Evolutionary conservation across 495 filamentous ascomycete genomes (phyloP).

Genomic region (Arthonia radiata): DNA sequence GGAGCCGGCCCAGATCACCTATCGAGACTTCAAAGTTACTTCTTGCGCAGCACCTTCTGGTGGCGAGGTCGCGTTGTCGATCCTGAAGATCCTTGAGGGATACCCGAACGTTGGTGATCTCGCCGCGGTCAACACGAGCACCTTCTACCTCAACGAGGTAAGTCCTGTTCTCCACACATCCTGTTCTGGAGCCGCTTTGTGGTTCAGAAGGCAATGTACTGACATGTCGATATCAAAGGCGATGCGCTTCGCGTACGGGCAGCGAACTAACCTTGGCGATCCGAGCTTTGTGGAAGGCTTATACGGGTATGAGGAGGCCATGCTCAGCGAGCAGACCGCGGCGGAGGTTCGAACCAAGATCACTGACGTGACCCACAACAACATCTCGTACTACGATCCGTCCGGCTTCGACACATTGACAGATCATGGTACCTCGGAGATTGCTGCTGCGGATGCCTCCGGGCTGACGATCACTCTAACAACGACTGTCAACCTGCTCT

Average conservation of each 20-base stretch:
- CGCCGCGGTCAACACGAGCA: conserved; percentile 31
- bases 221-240: neutral
- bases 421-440: conserved; percentile 52
- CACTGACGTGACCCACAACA: conserved; percentile 37
- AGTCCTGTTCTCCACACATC: too few relatives aligned
- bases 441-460: conserved; percentile 39
- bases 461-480: conserved; percentile 52
- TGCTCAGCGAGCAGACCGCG: conserved; percentile 36
- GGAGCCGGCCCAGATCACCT: conserved; percentile 36
- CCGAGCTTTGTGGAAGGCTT: conserved; percentile 43
- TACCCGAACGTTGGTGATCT: conserved; percentile 33
- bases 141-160: conserved; percentile 63
- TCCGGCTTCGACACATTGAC: conserved; percentile 32
- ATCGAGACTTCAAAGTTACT: conserved; percentile 37
- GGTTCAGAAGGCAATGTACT: conserved; percentile 34
- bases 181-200: too few relatives aligned
- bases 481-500: conserved; percentile 66
- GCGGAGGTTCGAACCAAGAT: conserved; percentile 36
- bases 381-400: conserved; percentile 48
- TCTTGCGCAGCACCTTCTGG: conserved; percentile 46
- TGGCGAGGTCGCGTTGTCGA: conserved; percentile 44
- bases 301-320: conserved; percentile 33
- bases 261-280: conserved; percentile 50
- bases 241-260: conserved; percentile 1
- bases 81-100: conserved; percentile 55